These are phyloP conservation scores for Pseudonitzschia multiseries DNA, from an alignment of 108 stramenopile genomes.

Conservation along the genomic window DNA sequence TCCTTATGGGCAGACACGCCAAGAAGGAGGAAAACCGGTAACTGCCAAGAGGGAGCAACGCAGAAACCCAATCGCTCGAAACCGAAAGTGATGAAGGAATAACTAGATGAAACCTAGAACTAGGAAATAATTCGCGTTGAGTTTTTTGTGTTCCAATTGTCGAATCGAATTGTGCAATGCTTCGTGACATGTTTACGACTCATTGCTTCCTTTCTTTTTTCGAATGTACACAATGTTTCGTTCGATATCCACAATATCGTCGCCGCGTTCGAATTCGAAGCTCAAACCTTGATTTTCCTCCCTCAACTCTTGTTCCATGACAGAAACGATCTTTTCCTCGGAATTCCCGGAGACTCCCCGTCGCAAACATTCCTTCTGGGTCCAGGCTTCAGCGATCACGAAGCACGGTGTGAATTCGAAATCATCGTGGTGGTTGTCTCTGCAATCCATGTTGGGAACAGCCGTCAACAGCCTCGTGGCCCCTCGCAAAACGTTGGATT, in stretches of 20 bases:
- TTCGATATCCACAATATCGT: conserved; percentile 1
- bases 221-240: conserved; percentile 1
- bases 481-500: conserved; percentile 3
- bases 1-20: no score
- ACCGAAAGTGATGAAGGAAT: no score
- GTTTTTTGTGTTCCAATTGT: no score
- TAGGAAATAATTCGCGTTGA: no score
- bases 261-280: background rate
- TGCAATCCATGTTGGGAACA: background rate
- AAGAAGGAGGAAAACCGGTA: no score
- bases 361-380: background rate
- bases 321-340: background rate
- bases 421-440: background rate
- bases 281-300: background rate
- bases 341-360: background rate
- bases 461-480: background rate
- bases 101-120: no score
- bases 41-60: no score
- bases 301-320: background rate
- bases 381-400: conserved; percentile 1
- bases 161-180: no score
- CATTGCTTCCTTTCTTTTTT: background rate
- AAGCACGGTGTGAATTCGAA: background rate
- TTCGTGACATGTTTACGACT: no score
- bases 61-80: no score